Percentiles rank a stretch among this genome's conserved stretches.
Conservation (phyloP, 371 early-diverging fungal species). For the Coemansia sp. region DNA sequence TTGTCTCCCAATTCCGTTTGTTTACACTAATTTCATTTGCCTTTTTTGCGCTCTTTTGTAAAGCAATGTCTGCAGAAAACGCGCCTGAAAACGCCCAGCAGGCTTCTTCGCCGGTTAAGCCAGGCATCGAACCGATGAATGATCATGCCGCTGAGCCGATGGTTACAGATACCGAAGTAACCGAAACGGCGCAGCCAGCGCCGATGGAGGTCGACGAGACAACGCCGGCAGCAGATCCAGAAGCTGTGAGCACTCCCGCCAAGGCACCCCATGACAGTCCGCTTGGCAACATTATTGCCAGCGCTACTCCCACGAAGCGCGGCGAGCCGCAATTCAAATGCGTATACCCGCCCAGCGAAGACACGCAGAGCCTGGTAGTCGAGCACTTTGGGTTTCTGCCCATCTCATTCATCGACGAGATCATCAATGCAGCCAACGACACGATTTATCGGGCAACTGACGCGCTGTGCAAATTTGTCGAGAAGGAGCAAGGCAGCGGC, state of each 20-base stretch:
- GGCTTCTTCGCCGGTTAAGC: not conserved
- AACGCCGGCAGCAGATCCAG: not conserved
- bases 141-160: not conserved
- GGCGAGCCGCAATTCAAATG: constrained; percentile 31
- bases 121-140: not conserved
- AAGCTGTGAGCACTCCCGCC: constrained; percentile 1
- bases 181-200: not conserved
- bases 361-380: constrained; percentile 56
- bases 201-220: constrained; percentile 5
- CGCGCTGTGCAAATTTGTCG: constrained; percentile 62
- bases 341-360: constrained; percentile 50
- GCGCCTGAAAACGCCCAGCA: constrained; percentile 2
- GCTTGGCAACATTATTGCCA: constrained; percentile 25
- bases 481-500: constrained; percentile 52
- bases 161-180: not conserved
- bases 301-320: constrained; percentile 41
- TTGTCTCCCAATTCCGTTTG: constrained; percentile 1
- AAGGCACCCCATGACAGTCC: not conserved
- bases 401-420: constrained; percentile 68
- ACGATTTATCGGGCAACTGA: constrained; percentile 64
- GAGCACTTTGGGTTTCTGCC: constrained; percentile 75
- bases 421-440: constrained; percentile 71
- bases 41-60: not conserved
- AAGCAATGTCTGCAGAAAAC: not conserved
- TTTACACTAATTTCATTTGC: constrained; percentile 9